A percentile compares a stretch with the other conserved stretches of the same genome.
These are phyloP conservation scores for Ophiobolus disseminans DNA, from an alignment of 2,329 filamentous ascomycete genomes.

Conservation along the genomic window DNA sequence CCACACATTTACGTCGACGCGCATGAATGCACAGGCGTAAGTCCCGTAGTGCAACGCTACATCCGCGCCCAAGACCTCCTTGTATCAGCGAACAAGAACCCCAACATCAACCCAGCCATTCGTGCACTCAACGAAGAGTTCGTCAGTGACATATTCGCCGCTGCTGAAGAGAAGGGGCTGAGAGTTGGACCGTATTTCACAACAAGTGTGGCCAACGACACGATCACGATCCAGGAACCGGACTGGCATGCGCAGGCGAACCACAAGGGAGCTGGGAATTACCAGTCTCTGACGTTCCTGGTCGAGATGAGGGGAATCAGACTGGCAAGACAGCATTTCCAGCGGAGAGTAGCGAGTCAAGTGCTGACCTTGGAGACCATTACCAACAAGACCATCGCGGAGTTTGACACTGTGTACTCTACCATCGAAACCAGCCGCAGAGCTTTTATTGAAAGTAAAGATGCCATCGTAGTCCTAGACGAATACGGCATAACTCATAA, in stretches of 20 bases:
- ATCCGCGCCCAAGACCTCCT: conserved; percentile 35
- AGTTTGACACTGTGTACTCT: conserved; percentile 23
- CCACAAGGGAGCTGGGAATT: conserved; percentile 36
- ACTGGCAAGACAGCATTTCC: conserved; percentile 36
- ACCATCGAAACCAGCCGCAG: background rate
- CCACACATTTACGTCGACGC: conserved; percentile 37
- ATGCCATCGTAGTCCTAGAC: background rate
- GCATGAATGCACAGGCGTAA: conserved; percentile 34
- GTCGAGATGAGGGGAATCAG: conserved; percentile 36
- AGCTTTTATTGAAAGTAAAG: background rate
- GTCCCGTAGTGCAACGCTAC: conserved; percentile 15
- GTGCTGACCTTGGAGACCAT: conserved; percentile 32
- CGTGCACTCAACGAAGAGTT: conserved; percentile 39
- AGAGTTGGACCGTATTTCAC: conserved; percentile 37
- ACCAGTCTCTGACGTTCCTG: conserved; percentile 34
- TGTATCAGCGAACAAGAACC: conserved; percentile 38
- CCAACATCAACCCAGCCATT: conserved; percentile 35
- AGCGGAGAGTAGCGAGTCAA: conserved; percentile 30
- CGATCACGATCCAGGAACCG: conserved; percentile 33
- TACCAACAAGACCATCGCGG: conserved; percentile 30
- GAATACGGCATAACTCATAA: background rate
- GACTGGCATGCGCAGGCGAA: conserved; percentile 34
- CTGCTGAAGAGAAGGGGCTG: conserved; percentile 22
- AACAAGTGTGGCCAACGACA: conserved; percentile 19
- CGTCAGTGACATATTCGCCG: conserved; percentile 24